phyloP scores from a whole-genome alignment of 495 filamentous ascomycete genomes.

The Chaetomium fimeti region DNA sequence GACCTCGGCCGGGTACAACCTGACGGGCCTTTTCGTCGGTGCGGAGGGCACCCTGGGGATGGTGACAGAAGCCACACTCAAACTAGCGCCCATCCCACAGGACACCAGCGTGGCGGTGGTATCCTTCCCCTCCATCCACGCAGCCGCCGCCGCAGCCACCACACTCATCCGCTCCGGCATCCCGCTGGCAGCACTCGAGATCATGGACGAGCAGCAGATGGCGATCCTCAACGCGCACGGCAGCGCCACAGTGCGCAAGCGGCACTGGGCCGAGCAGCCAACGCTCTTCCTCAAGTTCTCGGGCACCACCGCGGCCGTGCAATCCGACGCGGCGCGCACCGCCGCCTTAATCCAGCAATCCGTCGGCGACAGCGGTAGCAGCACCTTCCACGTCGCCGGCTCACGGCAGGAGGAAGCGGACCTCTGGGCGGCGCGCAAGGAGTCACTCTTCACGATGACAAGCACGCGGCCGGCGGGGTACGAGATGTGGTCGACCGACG shows the following conservation, averaged over 20 bases:
- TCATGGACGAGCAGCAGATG: slow-evolving; percentile 76
- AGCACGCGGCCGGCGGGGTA: slow-evolving; percentile 49
- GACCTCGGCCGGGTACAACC: slow-evolving; percentile 73
- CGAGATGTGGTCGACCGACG: slow-evolving; percentile 68
- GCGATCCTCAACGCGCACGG: slow-evolving; percentile 63
- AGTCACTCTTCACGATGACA: slow-evolving; percentile 60
- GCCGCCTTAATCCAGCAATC: neutral
- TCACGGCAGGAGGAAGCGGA: slow-evolving; percentile 58
- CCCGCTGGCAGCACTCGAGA: slow-evolving; percentile 65
- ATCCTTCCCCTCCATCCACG: slow-evolving; percentile 59
- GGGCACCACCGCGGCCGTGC: slow-evolving; percentile 35
- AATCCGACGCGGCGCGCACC: slow-evolving; percentile 41
- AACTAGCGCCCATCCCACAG: slow-evolving; percentile 62
- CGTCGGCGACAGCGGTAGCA: slow-evolving; percentile 27
- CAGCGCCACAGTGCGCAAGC: slow-evolving; percentile 51
- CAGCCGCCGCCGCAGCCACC: slow-evolving; percentile 63
- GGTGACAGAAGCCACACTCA: slow-evolving; percentile 78
- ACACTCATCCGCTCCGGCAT: slow-evolving; percentile 64
- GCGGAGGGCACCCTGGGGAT: slow-evolving; percentile 92
- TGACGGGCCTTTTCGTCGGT: slow-evolving; percentile 81
- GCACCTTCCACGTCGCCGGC: slow-evolving; percentile 57
- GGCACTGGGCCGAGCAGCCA: slow-evolving; percentile 59
- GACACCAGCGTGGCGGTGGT: slow-evolving; percentile 64
- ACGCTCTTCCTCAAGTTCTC: slow-evolving; percentile 69
- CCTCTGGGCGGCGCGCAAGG: slow-evolving; percentile 68